phyloP scores from a whole-genome alignment of 441 rosid species.

The Theobroma grandiflorum region DNA sequence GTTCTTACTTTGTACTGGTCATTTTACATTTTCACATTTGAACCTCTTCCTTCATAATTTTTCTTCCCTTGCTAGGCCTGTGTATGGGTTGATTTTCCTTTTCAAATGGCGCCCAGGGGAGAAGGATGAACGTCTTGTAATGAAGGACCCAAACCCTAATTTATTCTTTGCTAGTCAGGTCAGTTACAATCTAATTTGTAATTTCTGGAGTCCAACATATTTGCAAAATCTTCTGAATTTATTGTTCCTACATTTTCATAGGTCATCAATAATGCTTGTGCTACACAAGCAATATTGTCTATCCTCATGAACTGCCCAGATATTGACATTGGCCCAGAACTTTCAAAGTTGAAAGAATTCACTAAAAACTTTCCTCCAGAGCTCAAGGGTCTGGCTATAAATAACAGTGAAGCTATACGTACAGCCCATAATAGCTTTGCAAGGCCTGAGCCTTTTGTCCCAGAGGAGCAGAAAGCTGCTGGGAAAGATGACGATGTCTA shows the following conservation, averaged over 20 bases:
- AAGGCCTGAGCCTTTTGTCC: constrained; percentile 94
- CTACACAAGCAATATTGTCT: constrained; percentile 96
- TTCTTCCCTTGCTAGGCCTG: constrained; percentile 65
- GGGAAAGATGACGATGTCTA: constrained; percentile 92
- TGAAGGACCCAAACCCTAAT: constrained; percentile 80
- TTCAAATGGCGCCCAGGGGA: constrained; percentile 98
- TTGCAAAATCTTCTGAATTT: constrained; percentile 8
- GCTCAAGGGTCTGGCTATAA: constrained; percentile 96
- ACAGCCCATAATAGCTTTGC: constrained; percentile 95
- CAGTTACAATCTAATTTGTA: constrained; percentile 18
- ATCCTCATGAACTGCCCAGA: constrained; percentile 89
- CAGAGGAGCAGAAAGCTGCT: constrained; percentile 87
- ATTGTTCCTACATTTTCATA: constrained; percentile 27
- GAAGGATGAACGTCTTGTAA: constrained; percentile 83
- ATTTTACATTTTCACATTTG: not conserved
- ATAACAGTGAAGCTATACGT: constrained; percentile 93
- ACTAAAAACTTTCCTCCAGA: constrained; percentile 93
- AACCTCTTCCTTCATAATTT: not conserved
- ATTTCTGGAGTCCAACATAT: constrained; percentile 1
- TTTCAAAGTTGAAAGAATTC: constrained; percentile 82
- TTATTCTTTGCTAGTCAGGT: constrained; percentile 97
- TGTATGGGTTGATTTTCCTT: constrained; percentile 94
- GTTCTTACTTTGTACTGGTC: constrained; percentile 27
- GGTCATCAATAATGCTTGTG: constrained; percentile 97
- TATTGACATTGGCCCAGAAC: constrained; percentile 88